Evolutionary conservation across 768 basidiomycete species (phyloP).

Genomic region (Daedaleopsis nitida): DNA sequence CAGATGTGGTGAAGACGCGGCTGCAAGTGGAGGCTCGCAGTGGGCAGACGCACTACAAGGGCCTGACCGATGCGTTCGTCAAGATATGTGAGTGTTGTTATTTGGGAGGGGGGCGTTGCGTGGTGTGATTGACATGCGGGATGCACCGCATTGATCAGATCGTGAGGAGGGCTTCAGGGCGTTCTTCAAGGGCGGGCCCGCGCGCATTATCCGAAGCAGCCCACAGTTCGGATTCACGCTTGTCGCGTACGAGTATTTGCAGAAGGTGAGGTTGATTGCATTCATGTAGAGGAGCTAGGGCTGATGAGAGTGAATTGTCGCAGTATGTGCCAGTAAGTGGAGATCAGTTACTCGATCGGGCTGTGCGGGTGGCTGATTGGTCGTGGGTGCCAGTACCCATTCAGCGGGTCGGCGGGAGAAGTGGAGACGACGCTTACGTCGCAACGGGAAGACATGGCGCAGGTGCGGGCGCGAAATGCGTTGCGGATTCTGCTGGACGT

Average conservation of each 20-base stretch:
- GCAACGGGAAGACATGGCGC: constrained; percentile 80
- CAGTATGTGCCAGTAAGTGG: constrained; percentile 28
- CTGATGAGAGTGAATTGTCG: constrained; percentile 21
- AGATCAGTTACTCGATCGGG: constrained; percentile 18
- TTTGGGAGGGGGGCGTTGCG: not conserved
- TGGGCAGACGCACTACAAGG: constrained; percentile 91
- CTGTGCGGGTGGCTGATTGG: constrained; percentile 24
- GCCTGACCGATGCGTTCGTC: constrained; percentile 82
- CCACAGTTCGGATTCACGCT: constrained; percentile 95
- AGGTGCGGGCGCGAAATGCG: constrained; percentile 91
- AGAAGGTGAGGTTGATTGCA: constrained; percentile 50
- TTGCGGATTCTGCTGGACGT: constrained; percentile 89
- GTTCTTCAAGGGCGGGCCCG: constrained; percentile 90
- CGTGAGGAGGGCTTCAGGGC: constrained; percentile 88
- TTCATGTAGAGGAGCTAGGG: constrained; percentile 24
- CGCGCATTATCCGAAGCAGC: constrained; percentile 85
- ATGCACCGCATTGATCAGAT: constrained; percentile 44
- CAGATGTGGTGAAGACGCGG: constrained; percentile 97
- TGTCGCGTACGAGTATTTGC: constrained; percentile 75
- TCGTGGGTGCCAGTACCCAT: constrained; percentile 67
- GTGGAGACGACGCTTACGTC: constrained; percentile 72
- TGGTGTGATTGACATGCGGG: constrained; percentile 7
- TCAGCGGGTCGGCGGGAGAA: constrained; percentile 65
- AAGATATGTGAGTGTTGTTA: constrained; percentile 73
- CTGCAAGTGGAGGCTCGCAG: constrained; percentile 91